Base-by-base conservation (phyloP, 2,329 filamentous ascomycete genomes). In the Rasamsonia emersonii region DNA sequence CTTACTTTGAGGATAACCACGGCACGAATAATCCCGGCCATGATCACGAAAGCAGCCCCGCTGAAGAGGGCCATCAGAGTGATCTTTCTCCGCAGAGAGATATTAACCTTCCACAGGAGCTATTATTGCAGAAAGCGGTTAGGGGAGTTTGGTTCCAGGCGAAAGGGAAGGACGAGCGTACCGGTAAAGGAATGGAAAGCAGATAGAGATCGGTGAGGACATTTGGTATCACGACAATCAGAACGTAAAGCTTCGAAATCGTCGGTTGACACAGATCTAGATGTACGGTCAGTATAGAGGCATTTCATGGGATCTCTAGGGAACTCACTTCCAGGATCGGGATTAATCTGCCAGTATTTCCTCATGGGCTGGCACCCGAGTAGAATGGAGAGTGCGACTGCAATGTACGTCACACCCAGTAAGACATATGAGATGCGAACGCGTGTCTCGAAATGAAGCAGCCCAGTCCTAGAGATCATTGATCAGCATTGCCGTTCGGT, bases 301-400 rank as follows among this genome's bases (percentile, higher is more conserved):
- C 4, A 3, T 10, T 13, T 4, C 2, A 25, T 30, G n/a, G 18
- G 13, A 14, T 19, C 5, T 4, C 3, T 9, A 8, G 7, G 6
- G 3, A 9, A 58, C 68, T 52, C 43, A 72, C 69, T 63, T 13
- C 72, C 71, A 1, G 73, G 73, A 19, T 77, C 57, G 0, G 73
- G 73, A 29, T 62, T 56, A 25, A 77, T 73, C 45, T 77, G 71
- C 71, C 73, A 77, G 44, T 70, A 68, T n/a, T 58, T 59, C 20
- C 56, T 43, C 30, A 76, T 64, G 0, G 71, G 71, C 7, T 61
- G 60, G 42, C 74, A 77, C n/a, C 63, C 61, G 1, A 70, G 48
- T 4, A 73, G 53, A 9, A 75, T 56, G 2, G 64, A 62, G 18
- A 72, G 47, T 8, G 67, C 50, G 2, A 64, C 62, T 1, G 57